Evolutionary conservation across 2,329 filamentous ascomycete species (phyloP), one percentile per base, ranked within the genome.

Genomic region (Penicillium sp.): DNA sequence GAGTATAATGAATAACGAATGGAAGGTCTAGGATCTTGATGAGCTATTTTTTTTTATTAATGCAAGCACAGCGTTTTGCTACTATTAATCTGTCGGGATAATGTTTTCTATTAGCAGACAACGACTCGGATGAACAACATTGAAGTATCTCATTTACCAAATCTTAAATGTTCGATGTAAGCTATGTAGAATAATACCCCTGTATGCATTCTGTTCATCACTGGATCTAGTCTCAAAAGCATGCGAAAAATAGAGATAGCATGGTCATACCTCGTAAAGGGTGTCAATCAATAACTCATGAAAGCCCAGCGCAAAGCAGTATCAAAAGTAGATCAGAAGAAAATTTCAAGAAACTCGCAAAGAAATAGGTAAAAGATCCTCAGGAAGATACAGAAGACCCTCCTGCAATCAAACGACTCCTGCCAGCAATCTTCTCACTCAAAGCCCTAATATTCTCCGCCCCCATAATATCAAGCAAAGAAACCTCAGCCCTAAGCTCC

Each of bases 401-500:
- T 18, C 31, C 35, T 3, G 3, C 32, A 35, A 48, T 9, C 16
- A 63, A 43, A 10, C 52, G 53, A 24, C 55, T 62, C 16, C 56
- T 55, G 2, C 42, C 40, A 13, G 39, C 53, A 53, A 65, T 51
- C 32, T 64, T 64, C 38, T 60, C 57, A 44, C 63, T 61, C 22
- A 65, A 47, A 16, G 53, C 34, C n/a, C 35, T 49, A 20, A 65
- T 59, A 40, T 59, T 65, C 42, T 59, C 58, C 4, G 63, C 58
- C 0, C 63, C 61, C 60, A 65, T 64, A 14, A 65, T 59, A 48
- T 65, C 63, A 40, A 65, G 26, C 45, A 65, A 50, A 7, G 63
- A 64, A 11, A 64, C 52, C 16, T 71, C 68, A 2, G 69, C 65
- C 32, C 59, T 59, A 16, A 70, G 51, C 24, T 69, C 65, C 26